Evolutionary conservation across 306 rosid genomes (phyloP), one percentile per base, ranked within the genome.

Genomic region (Sechiopsis laciniata): DNA sequence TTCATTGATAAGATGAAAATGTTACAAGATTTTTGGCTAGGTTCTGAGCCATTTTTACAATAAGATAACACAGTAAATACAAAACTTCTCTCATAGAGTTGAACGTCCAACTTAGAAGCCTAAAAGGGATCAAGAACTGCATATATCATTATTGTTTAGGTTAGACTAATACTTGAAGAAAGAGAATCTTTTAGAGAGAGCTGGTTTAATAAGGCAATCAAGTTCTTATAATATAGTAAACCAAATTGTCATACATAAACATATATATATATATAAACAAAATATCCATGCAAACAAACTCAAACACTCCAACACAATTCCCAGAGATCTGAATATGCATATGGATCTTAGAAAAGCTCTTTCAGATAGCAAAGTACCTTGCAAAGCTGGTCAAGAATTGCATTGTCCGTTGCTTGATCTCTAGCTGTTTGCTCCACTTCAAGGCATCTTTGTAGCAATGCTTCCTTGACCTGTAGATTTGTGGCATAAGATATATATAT

Each of bases 361-460:
- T 80, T 70, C 46, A 73, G 55, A 71, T 74, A 15, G 56, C 26
- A 74, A 77, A 66, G 48, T 67, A 93, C 97, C 98, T 90, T 87
- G 78, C 89, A 82, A 82, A 93, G 80, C 72, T 82, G 88, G 65
- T 87, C 90, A 67, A 93, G 82, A 80, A 93, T 88, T 72, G 90
- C 94, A 75, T 88, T 93, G 83, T 93, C 98, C 26, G 97, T 84
- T 60, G 96, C 98, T 81, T 93, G 97, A 70, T 93, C 98, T 85
- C 69, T 86, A 69, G 98, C 98, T 65, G 90, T 80, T 88, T 87
- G 94, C 79, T 90, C 98, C 77, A 85, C 76, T 84, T 90, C 98
- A 64, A 6, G 80, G 81, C 80, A 93, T 81, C 79, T 88, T 80
- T 90, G 84, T 59, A 88, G 82, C 73, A 93, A 77, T 20, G 78